Evolutionary conservation across 441 rosid genomes (phyloP).

Genomic region (Erysimum pusillum): DNA sequence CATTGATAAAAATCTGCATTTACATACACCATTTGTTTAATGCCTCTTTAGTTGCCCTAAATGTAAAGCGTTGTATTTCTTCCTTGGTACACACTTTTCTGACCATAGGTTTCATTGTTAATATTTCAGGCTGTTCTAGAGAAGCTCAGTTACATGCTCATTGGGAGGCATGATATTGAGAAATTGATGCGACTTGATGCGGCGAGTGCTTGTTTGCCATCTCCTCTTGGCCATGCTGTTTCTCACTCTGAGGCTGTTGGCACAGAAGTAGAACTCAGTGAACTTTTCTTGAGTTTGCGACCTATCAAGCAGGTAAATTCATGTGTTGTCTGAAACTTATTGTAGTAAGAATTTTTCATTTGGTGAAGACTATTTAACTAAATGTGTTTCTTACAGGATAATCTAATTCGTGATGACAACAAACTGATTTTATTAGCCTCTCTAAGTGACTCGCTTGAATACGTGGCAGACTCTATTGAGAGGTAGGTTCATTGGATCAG

Average conservation of each 20-base stretch:
- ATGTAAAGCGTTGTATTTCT: conserved; percentile 15
- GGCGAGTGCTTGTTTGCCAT: conserved; percentile 82
- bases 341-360: neutral
- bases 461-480: conserved; percentile 94
- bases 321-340: conserved; percentile 25
- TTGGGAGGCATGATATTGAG: conserved; percentile 98
- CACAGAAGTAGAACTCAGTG: conserved; percentile 75
- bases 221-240: conserved; percentile 59
- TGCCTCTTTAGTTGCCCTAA: conserved; percentile 17
- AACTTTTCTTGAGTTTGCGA: conserved; percentile 73
- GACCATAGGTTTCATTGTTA: conserved; percentile 38
- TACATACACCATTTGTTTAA: neutral
- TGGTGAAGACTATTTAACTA: conserved; percentile 16
- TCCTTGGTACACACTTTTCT: conserved; percentile 27
- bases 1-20: neutral
- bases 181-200: conserved; percentile 92
- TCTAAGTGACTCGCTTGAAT: conserved; percentile 98
- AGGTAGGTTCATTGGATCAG: conserved; percentile 63
- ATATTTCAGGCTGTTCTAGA: conserved; percentile 94
- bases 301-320: conserved; percentile 85
- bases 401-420: conserved; percentile 94
- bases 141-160: conserved; percentile 97
- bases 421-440: conserved; percentile 95
- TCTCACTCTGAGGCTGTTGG: conserved; percentile 62
- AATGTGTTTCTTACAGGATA: conserved; percentile 68